Conservation (phyloP, 495 filamentous ascomycete genomes). For the Neurospora sp. region DNA sequence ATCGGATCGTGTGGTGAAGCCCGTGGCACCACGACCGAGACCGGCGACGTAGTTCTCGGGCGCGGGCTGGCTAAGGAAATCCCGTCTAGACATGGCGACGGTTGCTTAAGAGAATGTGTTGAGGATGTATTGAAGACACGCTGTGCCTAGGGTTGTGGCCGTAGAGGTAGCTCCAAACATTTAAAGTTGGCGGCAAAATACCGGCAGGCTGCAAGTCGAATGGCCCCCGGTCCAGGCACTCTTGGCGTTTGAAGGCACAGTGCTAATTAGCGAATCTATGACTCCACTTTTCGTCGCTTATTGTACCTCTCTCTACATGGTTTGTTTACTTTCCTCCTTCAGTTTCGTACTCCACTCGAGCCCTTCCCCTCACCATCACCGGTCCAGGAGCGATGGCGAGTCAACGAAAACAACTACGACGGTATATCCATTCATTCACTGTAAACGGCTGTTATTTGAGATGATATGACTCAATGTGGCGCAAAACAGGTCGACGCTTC, state of each 20-base stretch:
- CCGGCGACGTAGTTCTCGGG: constrained; percentile 98
- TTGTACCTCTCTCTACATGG: too few species aligned
- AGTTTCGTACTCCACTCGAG: too few species aligned
- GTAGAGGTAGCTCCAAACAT: not conserved
- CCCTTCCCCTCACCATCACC: not conserved
- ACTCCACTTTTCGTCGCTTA: not conserved
- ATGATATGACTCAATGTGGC: too few species aligned
- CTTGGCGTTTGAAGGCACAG: not conserved
- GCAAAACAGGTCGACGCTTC: too few species aligned
- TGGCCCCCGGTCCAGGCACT: not conserved
- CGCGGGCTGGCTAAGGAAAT: constrained; percentile 84
- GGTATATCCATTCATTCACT: too few species aligned
- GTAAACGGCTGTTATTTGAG: too few species aligned
- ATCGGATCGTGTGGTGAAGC: constrained; percentile 96
- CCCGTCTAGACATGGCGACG: constrained; percentile 60
- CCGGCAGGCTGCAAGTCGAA: not conserved
- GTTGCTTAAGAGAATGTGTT: not conserved
- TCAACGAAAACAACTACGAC: too few species aligned
- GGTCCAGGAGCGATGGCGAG: too few species aligned
- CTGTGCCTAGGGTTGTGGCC: not conserved
- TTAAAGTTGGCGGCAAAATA: not conserved
- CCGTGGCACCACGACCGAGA: constrained; percentile 93
- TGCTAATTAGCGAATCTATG: not conserved
- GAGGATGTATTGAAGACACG: not conserved
- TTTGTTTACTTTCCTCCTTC: not conserved